Conservation (phyloP, 176 grass and related monocot genomes). For the Puccinellia tenuiflora region DNA sequence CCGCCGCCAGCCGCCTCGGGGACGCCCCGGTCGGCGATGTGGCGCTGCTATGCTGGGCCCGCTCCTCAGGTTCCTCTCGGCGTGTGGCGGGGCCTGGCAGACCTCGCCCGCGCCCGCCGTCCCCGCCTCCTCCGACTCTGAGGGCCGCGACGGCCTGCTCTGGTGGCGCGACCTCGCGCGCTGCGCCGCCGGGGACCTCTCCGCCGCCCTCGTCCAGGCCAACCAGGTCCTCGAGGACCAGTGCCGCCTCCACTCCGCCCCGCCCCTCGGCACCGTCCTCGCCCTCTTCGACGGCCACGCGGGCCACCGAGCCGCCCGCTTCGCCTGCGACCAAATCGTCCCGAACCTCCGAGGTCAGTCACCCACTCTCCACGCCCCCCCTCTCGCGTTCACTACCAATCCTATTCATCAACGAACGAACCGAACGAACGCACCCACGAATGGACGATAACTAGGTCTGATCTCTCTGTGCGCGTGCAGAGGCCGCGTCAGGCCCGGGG, state of each 20-base stretch:
- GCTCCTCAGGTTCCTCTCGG: conserved; percentile 77
- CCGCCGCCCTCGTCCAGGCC: conserved; percentile 79
- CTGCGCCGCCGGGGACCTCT: conserved; percentile 59
- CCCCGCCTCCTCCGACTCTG: neutral
- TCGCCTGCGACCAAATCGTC: conserved; percentile 71
- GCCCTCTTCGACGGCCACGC: conserved; percentile 84
- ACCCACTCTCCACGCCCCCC: neutral
- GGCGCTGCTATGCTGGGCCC: conserved; percentile 64
- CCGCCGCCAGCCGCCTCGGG: conserved; percentile 33
- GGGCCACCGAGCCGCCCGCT: conserved; percentile 69
- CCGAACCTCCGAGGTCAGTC: conserved; percentile 53
- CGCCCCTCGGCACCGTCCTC: conserved; percentile 67
- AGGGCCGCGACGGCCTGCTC: conserved; percentile 53
- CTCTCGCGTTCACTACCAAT: too few relatives aligned
- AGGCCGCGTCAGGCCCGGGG: conserved; percentile 44
- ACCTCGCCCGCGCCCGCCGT: neutral
- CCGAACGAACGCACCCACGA: neutral
- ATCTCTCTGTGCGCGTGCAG: conserved; percentile 36
- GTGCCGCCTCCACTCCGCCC: conserved; percentile 73
- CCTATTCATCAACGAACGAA: neutral
- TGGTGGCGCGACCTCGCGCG: conserved; percentile 68
- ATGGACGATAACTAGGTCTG: conserved; percentile 17
- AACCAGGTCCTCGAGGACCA: conserved; percentile 93
- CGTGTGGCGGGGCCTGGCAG: conserved; percentile 50
- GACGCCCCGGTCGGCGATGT: conserved; percentile 72